Conservation (phyloP, 192 early-diverging fungal species). For the Podila verticillata region DNA sequence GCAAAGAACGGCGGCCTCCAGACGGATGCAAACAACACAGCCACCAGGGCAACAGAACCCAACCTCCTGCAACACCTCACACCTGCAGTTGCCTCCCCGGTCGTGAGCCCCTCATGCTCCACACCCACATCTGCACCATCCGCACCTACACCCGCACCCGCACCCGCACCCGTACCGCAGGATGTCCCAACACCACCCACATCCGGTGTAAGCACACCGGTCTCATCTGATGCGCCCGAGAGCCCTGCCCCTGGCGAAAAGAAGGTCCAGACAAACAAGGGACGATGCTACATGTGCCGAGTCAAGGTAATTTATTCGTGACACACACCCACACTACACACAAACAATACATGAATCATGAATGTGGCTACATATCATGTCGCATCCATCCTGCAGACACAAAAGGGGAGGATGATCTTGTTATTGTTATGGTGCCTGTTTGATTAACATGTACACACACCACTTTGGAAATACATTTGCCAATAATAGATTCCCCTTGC, state of each 20-base stretch:
- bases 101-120: background rate
- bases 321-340: background rate
- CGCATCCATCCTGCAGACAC: background rate
- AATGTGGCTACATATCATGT: background rate
- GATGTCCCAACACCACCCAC: background rate
- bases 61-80: constrained; percentile 5
- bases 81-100: background rate
- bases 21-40: constrained; percentile 3
- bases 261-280: constrained; percentile 71
- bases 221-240: constrained; percentile 23
- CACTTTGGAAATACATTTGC: background rate
- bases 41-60: constrained; percentile 1
- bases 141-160: constrained; percentile 9
- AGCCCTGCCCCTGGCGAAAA: constrained; percentile 57
- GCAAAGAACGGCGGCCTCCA: constrained; percentile 36
- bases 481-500: constrained; percentile 67
- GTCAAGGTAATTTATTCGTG: constrained; percentile 51
- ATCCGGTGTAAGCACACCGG: constrained; percentile 6
- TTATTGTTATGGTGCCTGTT: background rate
- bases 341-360: too few species aligned
- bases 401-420: background rate
- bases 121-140: background rate
- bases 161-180: constrained; percentile 31
- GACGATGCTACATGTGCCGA: constrained; percentile 75
- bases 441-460: too few species aligned